phyloP scores from a whole-genome alignment of 495 filamentous ascomycete genomes.

The Aspergillus ellipticus region DNA sequence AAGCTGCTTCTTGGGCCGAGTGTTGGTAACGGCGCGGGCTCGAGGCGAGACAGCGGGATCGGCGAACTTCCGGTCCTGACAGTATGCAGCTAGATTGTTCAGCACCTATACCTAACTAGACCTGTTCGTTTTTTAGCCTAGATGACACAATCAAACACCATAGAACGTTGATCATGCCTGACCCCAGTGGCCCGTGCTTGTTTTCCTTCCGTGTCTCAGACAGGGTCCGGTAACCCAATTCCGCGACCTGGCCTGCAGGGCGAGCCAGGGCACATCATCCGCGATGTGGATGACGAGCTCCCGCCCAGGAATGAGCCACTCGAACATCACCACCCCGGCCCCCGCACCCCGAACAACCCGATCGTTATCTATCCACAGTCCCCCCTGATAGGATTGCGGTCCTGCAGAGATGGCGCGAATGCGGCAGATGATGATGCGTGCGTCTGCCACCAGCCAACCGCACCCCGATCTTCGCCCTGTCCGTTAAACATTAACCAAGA shows the following conservation, averaged over 20 bases:
- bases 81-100: conserved; percentile 3
- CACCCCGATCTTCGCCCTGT: no score
- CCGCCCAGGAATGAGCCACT: neutral
- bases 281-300: conserved; percentile 22
- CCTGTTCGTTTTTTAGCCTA: conserved; percentile 1
- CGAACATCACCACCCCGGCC: no score
- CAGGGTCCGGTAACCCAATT: no score
- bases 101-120: neutral
- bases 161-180: neutral
- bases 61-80: conserved; percentile 11
- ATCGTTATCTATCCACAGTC: neutral
- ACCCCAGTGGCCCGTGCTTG: no score
- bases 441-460: neutral
- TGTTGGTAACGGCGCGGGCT: no score
- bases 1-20: conserved; percentile 11
- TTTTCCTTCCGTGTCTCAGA: no score
- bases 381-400: neutral
- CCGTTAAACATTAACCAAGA: no score
- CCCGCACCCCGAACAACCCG: neutral
- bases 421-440: conserved; percentile 6
- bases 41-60: conserved; percentile 13
- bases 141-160: neutral
- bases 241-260: no score
- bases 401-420: neutral
- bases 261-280: conserved; percentile 21